Conservation (phyloP, 306 rosid species). For the Lupinus albus region DNA sequence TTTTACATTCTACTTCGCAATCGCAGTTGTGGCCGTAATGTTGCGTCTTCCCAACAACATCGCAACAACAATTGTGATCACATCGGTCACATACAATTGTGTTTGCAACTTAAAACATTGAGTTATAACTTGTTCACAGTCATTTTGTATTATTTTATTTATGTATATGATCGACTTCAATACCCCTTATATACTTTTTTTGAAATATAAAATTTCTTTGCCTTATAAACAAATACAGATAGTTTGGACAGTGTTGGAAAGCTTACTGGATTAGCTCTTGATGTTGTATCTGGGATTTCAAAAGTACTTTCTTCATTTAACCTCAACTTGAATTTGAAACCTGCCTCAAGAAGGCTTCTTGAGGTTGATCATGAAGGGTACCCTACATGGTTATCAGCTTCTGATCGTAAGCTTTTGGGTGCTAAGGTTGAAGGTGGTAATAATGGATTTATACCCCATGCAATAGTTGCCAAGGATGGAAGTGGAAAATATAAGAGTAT, state of each 20-base stretch:
- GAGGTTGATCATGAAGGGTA: slow-evolving; percentile 39
- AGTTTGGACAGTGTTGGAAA: slow-evolving; percentile 40
- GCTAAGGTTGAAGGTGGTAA: neutral
- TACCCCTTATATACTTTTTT: no score
- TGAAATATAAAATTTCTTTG: no score
- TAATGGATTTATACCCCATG: slow-evolving; percentile 38
- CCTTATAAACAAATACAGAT: neutral
- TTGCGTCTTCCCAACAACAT: no score
- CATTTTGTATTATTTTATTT: no score
- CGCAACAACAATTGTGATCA: no score
- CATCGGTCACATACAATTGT: no score
- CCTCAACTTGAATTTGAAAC: slow-evolving; percentile 42
- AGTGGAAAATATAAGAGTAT: slow-evolving; percentile 60
- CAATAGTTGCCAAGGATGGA: slow-evolving; percentile 69
- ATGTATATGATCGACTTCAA: no score
- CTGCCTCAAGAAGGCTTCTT: slow-evolving; percentile 55
- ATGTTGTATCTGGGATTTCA: slow-evolving; percentile 49
- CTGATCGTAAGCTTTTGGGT: slow-evolving; percentile 57
- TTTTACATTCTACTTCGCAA: no score
- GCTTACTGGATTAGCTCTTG: slow-evolving; percentile 62
- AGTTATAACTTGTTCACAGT: no score
- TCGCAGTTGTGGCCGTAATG: no score
- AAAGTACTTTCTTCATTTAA: slow-evolving; percentile 35
- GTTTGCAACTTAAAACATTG: no score
- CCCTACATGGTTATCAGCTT: slow-evolving; percentile 59